Base-by-base conservation (phyloP, 352 stramenopile species). In the Globisporangium abappressorium region DNA sequence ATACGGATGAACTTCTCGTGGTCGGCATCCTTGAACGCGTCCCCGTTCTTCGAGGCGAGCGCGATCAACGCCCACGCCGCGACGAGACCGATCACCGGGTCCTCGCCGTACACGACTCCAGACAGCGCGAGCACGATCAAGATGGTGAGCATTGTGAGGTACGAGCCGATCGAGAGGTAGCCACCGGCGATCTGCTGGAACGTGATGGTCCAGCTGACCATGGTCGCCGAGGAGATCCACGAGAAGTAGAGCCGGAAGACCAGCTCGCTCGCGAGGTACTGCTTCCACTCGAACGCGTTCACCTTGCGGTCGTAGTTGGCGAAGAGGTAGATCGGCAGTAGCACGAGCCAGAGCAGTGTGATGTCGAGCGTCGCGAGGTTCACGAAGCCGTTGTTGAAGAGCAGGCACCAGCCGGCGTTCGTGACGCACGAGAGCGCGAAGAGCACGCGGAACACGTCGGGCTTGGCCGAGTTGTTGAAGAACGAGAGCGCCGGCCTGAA, bases 311-410 rank as follows among this genome's bases (percentile, higher is more conserved):
- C 72, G 41, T 88, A 74, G 65, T 75, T 89, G 43, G 79, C 74
- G 49, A 87, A 89, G 36, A 90, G 64, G 70, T 92, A 92, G 61
- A 92, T 77, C n/a, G 71, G 74, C 59, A 89, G 67, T 8, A 90
- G 65, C 58, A 79, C 76, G 54, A 90, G 49, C 81, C 81, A 92
- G 36, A 89, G 74, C 62, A 90, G 62, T 38, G 77, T 81, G 18
- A 90, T 80, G 59, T 81, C 66, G 24, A 89, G 38, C 33, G 70
- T 79, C 57, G 80, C 74, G 53, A 74, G 67, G 34, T 74, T 58
- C 53, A 88, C 70, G 38, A 78, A 66, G 18, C 68, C 79, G 41
- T 62, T 67, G 54, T 75, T 78, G 65, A 89, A 82, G 22, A 82
- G 73, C 59, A 90, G 68, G 61, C 78, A 83, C 85, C 81, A 90